Evolutionary conservation across 306 rosid species (phyloP), one percentile per base, ranked within the genome.

Genomic region (Pyrus communis): DNA sequence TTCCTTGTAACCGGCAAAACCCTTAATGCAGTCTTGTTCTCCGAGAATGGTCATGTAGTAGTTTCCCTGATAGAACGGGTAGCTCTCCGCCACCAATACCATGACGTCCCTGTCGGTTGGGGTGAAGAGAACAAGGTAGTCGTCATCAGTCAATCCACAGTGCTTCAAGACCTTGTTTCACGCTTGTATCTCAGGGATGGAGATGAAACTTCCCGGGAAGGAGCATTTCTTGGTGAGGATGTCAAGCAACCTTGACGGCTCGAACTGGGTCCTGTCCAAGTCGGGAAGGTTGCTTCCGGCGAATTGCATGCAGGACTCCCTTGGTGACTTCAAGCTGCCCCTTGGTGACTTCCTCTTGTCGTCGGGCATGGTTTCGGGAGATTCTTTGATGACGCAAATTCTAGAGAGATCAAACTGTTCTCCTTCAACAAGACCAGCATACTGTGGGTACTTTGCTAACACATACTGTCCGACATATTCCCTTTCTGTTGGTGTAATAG

Each of bases 391-490:
- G 89, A 91, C 85, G 85, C 93, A 88, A 76, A 91, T 87, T 62
- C 84, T 86, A 18, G 92, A 87, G 35, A 88, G 81, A 70, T 91
- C 97, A 67, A 89, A 86, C 33, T 89, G 87, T 57, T 88, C 91
- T 78, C 96, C 98, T 71, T 86, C 81, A 4, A 77, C 89, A 67
- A 91, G 89, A 2, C 84, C 86, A 8, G 87, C 81, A 66, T 93
- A 89, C 71, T 93, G 93, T 3, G 97, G 98, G 70, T 93, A 93
- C 87, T 91, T 89, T 61, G 97, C 98, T 17, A 93, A 71, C 13
- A 91, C 98, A 75, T 89, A 93, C 7, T 91, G 84, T 55, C 87
- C 93, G 67, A 93, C 97, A 81, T 91, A 93, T 77, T 88, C 89
- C 84, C 80, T 93, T 82, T 93, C 98, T 63, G 93, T 87, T 61